Base-by-base conservation (phyloP, 352 stramenopile species). In the Phytophthora pseudosyringae region DNA sequence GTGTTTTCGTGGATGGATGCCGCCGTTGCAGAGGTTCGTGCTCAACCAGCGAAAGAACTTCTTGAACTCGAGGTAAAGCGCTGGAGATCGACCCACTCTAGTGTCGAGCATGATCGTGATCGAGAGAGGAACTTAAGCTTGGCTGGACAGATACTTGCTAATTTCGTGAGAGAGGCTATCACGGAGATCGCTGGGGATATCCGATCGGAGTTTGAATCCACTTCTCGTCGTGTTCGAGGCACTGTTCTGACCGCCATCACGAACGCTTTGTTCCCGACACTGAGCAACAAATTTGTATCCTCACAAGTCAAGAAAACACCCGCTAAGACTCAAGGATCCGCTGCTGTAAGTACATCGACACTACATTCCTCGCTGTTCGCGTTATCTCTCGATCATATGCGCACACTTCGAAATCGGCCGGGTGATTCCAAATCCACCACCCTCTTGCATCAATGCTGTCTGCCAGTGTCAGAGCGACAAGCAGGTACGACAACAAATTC, bases 1-100 rank as follows among this genome's bases (percentile, higher is more conserved):
- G 54, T 90, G 8, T 82, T 88, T 36, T 51, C 48, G 0, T 88
- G 77, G 63, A 61, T 78, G 40, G 74, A 80, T 5, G 13, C 16
- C 4, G 74, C 76, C 12, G 25, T 79, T 6, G 60, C 44, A 10
- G 61, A 64, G 18, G 54, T 65, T 3, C 40, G 32, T 3, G 21
- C 35, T 11, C 45, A 81, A 33, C 79, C 79, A 38, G 32, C 55
- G 2, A 72, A 41, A 56, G 32, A 69, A 29, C 26, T 78, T 21
- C 64, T 85, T 5, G 53, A 75, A 48, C 12, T 59, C 8, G 63
- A 80, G 46, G 28, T 84, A 9, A 49, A 69, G 18, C 68, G 65
- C 2, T 75, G 69, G 64, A 50, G 54, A 33, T 11, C 28, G 36
- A 75, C 69, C 6, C 67, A 73, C 16, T 18, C 15, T 1, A 67